These are phyloP conservation scores for Kuraishia piskuri DNA, from an alignment of 805 yeast genomes.

Conservation along the genomic window DNA sequence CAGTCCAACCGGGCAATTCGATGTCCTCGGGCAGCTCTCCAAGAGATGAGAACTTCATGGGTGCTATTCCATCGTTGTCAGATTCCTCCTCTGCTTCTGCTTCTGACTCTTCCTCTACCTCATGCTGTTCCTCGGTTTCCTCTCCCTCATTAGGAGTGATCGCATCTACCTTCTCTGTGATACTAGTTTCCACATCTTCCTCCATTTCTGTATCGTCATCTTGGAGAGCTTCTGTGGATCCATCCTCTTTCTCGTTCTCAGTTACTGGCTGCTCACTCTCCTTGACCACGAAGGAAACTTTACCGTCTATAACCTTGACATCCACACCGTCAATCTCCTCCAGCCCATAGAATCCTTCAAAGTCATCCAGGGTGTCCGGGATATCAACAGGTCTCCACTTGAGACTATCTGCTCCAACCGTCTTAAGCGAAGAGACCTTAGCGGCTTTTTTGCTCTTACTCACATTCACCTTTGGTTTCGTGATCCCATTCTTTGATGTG, in stretches of 20 bases:
- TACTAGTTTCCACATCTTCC: conserved; percentile 14
- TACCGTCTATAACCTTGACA: conserved; percentile 65
- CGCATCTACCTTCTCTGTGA: no score
- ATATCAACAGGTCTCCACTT: conserved; percentile 78
- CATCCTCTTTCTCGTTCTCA: conserved; percentile 18
- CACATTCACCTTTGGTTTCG: neutral
- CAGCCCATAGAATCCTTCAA: conserved; percentile 84
- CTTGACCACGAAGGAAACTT: conserved; percentile 45
- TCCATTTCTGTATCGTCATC: conserved; percentile 9
- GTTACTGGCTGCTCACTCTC: neutral
- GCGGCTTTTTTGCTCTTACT: no score
- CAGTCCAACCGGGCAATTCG: conserved; percentile 56
- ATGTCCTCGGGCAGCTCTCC: conserved; percentile 19
- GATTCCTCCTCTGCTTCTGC: conserved; percentile 9
- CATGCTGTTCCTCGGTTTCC: conserved; percentile 3
- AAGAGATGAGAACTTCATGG: conserved; percentile 6
- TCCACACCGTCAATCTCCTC: conserved; percentile 94
- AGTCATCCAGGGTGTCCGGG: conserved; percentile 78
- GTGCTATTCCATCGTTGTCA: conserved; percentile 6
- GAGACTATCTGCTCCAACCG: conserved; percentile 42
- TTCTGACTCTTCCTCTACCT: conserved; percentile 1
- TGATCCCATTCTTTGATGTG: neutral
- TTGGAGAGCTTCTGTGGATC: conserved; percentile 10
- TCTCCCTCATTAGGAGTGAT: neutral
- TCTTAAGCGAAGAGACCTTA: conserved; percentile 3